A percentile compares a stretch with the other conserved stretches of the same genome.
These are phyloP conservation scores for Hypoxylon perforatum DNA, from an alignment of 495 filamentous ascomycete genomes.

Conservation along the genomic window DNA sequence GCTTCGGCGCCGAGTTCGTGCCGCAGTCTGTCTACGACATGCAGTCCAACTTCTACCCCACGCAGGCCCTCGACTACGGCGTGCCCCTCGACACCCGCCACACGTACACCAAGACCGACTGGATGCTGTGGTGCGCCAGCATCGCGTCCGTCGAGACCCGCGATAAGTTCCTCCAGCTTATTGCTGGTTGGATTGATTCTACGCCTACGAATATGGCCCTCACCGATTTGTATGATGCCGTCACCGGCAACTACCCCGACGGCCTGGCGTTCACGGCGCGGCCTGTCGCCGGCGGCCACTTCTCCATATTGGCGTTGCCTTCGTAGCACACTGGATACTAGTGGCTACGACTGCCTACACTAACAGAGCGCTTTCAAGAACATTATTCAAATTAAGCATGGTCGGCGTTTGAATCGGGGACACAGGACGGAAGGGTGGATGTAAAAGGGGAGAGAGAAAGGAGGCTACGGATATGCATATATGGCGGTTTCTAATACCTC, in stretches of 20 bases:
- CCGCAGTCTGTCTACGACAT: constrained; percentile 79
- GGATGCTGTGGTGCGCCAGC: constrained; percentile 87
- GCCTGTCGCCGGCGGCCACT: constrained; percentile 85
- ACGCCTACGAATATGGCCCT: constrained; percentile 77
- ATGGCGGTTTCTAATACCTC: too few relatives aligned
- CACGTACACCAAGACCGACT: constrained; percentile 86
- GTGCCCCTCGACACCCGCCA: constrained; percentile 88
- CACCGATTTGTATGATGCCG: constrained; percentile 83
- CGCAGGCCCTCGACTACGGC: constrained; percentile 76
- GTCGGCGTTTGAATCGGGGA: background rate
- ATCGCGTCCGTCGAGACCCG: constrained; percentile 70
- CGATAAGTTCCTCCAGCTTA: constrained; percentile 71
- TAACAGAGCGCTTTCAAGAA: background rate
- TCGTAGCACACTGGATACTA: background rate
- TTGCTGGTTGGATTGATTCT: constrained; percentile 81
- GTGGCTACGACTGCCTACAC: background rate
- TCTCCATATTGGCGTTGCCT: constrained; percentile 79
- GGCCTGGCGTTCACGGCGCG: constrained; percentile 77
- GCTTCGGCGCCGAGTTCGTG: constrained; percentile 70
- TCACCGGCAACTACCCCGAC: constrained; percentile 66
- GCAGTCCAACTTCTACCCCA: constrained; percentile 84
- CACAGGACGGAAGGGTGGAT: background rate
- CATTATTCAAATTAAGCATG: background rate
- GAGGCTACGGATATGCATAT: background rate
- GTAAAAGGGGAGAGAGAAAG: background rate